Conservation (phyloP, 2,329 filamentous ascomycete species). For the Fusarium bactridioides region DNA sequence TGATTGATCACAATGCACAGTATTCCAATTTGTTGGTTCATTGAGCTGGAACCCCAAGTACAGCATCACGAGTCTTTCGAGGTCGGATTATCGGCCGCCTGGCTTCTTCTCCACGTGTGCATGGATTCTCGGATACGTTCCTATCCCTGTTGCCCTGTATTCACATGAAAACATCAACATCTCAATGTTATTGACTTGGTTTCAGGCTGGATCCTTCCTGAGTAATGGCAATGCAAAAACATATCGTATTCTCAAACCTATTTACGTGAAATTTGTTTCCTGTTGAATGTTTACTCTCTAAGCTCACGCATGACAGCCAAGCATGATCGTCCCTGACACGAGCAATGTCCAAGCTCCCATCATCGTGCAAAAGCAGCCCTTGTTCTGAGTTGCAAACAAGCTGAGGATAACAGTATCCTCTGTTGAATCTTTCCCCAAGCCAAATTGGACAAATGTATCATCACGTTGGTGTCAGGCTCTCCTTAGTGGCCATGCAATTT, state of each 20-base stretch:
- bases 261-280: neutral
- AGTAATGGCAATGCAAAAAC: neutral
- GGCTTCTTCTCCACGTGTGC: neutral
- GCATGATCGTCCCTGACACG: neutral
- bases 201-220: slow-evolving; percentile 1
- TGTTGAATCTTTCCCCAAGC: neutral
- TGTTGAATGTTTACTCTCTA: neutral
- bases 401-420: neutral
- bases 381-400: neutral
- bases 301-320: neutral
- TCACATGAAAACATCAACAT: neutral
- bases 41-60: neutral
- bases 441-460: neutral
- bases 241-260: neutral
- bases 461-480: neutral
- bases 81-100: neutral
- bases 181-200: neutral
- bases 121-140: neutral
- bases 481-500: neutral
- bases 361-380: neutral
- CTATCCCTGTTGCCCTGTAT: neutral
- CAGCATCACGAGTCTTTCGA: neutral
- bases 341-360: neutral
- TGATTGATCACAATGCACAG: neutral
- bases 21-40: neutral